Evolutionary conservation across 139 green algal species (phyloP), one percentile per base, ranked within the genome.

Genomic region (Deuterostichococcus epilithicus): DNA sequence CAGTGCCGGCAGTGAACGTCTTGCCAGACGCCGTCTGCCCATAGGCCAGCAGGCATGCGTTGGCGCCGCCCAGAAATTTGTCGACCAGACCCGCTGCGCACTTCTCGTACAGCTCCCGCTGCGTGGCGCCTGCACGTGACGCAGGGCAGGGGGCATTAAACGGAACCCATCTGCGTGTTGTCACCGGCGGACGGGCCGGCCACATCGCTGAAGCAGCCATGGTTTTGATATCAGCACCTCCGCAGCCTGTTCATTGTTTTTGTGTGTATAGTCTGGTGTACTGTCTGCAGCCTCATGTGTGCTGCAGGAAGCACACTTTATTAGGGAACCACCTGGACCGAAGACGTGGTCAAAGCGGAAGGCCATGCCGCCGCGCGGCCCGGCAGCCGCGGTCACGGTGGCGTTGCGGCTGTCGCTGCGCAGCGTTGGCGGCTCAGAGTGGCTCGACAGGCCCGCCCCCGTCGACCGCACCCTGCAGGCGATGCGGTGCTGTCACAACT

Each of bases 11-110:
- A 28, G 52, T 63, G 52, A 30, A 63, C 13, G 72, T 77, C 72
- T 77, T 77, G 52, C 72, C 72, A 13, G 47, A 70, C 22, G 45
- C 76, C 59, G 76, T 81, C 70, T 81, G 76, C 25, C 78, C 78
- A 67, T 83, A 83, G 8, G 78, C 78, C 23, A 83, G 52, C 47
- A 83, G 67, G 45, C 69, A 77, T 1, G 68, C 68, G 68, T 73
- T 73, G 68, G 25, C 32, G 35, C 52, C 52, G 30, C 32, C 30
- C n/a, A 69, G n/a, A 20, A 69, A 69, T 6, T 37, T 37, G 23
- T 37, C 28, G 28, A 69, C 63, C 63, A 69, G 33, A 34, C 10
- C 18, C 68, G 37, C 68, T 23, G 34, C 36, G 52, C 52, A 63
- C 52, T 63, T 34, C 8, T 25, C 35, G 68, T 73, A 73, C 68